A percentile compares a stretch with the other conserved stretches of the same genome.
Conservation (phyloP, 1,139 yeast genomes). For the Hemisphaericaspora subhashii region DNA sequence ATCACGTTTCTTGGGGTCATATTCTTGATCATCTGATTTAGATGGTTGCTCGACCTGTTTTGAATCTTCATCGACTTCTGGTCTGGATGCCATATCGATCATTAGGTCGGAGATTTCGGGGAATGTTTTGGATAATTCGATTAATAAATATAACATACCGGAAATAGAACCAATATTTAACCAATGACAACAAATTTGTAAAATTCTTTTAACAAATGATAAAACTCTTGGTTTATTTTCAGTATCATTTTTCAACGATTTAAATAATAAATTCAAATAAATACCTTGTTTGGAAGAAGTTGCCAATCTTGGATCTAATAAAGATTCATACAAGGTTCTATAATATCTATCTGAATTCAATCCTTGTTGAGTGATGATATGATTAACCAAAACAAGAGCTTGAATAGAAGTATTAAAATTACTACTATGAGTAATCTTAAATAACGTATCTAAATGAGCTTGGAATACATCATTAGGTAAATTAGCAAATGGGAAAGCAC, state of each 20-base stretch:
- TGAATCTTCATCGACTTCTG: slow-evolving; percentile 30
- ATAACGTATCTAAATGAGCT: slow-evolving; percentile 78
- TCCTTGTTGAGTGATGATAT: slow-evolving; percentile 60
- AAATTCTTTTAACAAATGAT: slow-evolving; percentile 89
- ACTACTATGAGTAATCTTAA: slow-evolving; percentile 88
- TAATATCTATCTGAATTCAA: slow-evolving; percentile 73
- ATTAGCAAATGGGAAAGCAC: slow-evolving; percentile 92
- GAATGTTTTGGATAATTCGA: slow-evolving; percentile 53
- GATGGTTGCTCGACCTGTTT: slow-evolving; percentile 38
- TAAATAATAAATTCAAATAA: slow-evolving; percentile 81
- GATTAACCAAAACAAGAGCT: slow-evolving; percentile 82
- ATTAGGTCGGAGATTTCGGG: slow-evolving; percentile 47
- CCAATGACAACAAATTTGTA: slow-evolving; percentile 87
- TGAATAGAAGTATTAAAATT: slow-evolving; percentile 94
- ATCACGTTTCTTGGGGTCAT: slow-evolving; percentile 89
- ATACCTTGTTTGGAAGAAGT: slow-evolving; percentile 87
- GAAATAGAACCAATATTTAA: slow-evolving; percentile 82
- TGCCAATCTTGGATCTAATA: slow-evolving; percentile 80
- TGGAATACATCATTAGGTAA: slow-evolving; percentile 73
- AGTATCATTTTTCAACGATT: slow-evolving; percentile 74
- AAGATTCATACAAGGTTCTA: slow-evolving; percentile 85
- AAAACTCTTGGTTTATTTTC: slow-evolving; percentile 62
- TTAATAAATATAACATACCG: slow-evolving; percentile 81
- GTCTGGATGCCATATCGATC: slow-evolving; percentile 41
- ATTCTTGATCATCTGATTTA: too few relatives aligned